phyloP scores from a whole-genome alignment of 192 early-diverging fungal genomes.

The Rhizophagus prolifer region DNA sequence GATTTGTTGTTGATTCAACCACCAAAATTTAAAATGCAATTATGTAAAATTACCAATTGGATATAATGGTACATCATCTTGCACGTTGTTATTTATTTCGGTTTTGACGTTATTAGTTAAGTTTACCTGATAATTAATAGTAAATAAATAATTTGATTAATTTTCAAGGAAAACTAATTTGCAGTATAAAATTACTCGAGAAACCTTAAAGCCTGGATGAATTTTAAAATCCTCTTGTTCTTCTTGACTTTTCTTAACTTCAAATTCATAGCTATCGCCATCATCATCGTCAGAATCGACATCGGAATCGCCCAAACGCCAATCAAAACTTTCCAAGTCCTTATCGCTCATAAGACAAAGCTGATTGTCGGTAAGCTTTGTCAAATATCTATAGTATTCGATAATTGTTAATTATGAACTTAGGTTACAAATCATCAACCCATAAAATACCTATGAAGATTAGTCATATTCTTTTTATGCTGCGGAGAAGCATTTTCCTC shows the following conservation, averaged over 20 bases:
- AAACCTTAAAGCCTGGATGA: constrained; percentile 18
- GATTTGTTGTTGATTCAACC: constrained; percentile 14
- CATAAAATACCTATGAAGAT: constrained; percentile 24
- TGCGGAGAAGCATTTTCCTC: constrained; percentile 24
- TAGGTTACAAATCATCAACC: background rate
- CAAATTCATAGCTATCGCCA: background rate
- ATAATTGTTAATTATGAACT: background rate
- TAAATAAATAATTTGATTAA: background rate
- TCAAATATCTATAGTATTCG: constrained; percentile 7
- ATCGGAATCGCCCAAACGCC: background rate
- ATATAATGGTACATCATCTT: background rate
- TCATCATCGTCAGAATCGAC: background rate
- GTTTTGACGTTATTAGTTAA: background rate
- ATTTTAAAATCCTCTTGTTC: constrained; percentile 19
- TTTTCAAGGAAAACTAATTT: background rate
- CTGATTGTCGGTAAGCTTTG: constrained; percentile 29
- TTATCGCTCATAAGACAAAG: constrained; percentile 24
- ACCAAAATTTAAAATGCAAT: too few relatives aligned
- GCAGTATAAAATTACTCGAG: background rate
- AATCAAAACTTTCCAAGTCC: constrained; percentile 21
- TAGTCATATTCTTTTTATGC: constrained; percentile 32
- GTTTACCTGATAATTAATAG: background rate
- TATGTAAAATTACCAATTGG: background rate
- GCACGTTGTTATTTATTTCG: background rate
- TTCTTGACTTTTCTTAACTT: constrained; percentile 24